Percentiles rank a stretch among this genome's conserved stretches.
phyloP scores from a whole-genome alignment of 176 grass and related monocot genomes.

The Juncus effusus region DNA sequence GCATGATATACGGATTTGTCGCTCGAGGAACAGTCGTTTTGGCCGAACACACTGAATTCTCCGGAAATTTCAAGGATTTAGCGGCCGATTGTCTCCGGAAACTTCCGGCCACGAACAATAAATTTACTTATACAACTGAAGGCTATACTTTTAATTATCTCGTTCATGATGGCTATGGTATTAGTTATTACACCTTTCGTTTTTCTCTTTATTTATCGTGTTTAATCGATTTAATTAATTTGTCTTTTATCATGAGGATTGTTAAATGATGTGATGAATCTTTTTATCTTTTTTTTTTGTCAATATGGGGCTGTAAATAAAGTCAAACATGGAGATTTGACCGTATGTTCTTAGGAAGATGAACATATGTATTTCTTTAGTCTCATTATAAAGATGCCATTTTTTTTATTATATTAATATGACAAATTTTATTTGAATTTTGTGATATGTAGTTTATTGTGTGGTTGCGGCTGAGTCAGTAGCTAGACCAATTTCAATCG shows the following conservation, averaged over 20 bases:
- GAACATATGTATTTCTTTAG: too few species aligned
- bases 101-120: conserved; percentile 73
- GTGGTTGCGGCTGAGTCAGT: conserved; percentile 52
- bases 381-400: too few species aligned
- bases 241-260: too few species aligned
- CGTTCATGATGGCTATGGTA: conserved; percentile 66
- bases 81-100: conserved; percentile 64
- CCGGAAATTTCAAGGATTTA: conserved; percentile 80
- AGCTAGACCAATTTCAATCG: conserved; percentile 60
- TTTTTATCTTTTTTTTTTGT: too few species aligned
- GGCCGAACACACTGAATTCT: conserved; percentile 77
- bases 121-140: conserved; percentile 80
- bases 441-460: conserved; percentile 55
- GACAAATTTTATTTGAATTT: conserved; percentile 2
- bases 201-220: background rate
- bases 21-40: conserved; percentile 67
- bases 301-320: too few species aligned
- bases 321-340: too few species aligned
- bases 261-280: too few species aligned
- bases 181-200: background rate
- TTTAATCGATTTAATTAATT: background rate
- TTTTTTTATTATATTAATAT: too few species aligned
- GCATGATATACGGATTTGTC: conserved; percentile 76
- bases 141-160: conserved; percentile 92
- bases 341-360: too few species aligned